Evolutionary conservation across 2,329 filamentous ascomycete genomes (phyloP), one percentile per base, ranked within the genome.

Genomic region (Aspergillus fijiensis): DNA sequence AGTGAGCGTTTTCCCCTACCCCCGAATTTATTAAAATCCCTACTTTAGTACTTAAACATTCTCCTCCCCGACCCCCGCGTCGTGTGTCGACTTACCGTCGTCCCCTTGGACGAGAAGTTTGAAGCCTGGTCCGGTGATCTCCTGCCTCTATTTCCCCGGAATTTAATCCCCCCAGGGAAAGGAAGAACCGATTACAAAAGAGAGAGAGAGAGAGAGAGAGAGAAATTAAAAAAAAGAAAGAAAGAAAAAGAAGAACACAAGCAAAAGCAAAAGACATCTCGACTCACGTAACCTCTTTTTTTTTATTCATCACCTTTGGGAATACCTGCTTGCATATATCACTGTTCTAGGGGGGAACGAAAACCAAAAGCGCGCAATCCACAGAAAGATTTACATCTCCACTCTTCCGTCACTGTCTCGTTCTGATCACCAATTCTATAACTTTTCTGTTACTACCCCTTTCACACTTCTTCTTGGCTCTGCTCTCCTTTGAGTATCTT

Each of bases 21-120:
- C 31, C 50, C 31, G n/a, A 39, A 53, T 29, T 58, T 16, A 21
- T 25, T 39, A 50, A 35, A 29, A 29, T 29, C 7, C 27, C 42
- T 55, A 21, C n/a, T 31, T 42, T 16, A 14, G 14, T 70, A 72
- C 68, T 73, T 74, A 74, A 74, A 67, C 66, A 61, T 67, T 67
- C 65, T 60, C 63, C 52, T 65, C 63, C 69, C 66, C 66, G 55
- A 42, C 53, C 62, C 68, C 64, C 65, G 62, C 55, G 59, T 63
- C 62, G 66, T 55, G 55, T 57, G 63, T 65, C 57, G 58, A 60
- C 63, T 67, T 64, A 10, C 60, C 57, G 63, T 59, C 57, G 63
- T 59, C 63, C 62, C 57, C 50, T 63, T 66, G 66, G 63, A 67
- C 63, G 63, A 63, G 23, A 58, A 58, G 60, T 52, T 61, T 58